phyloP scores from a whole-genome alignment of 2,329 filamentous ascomycete species.

The Aspergillus amoenus region DNA sequence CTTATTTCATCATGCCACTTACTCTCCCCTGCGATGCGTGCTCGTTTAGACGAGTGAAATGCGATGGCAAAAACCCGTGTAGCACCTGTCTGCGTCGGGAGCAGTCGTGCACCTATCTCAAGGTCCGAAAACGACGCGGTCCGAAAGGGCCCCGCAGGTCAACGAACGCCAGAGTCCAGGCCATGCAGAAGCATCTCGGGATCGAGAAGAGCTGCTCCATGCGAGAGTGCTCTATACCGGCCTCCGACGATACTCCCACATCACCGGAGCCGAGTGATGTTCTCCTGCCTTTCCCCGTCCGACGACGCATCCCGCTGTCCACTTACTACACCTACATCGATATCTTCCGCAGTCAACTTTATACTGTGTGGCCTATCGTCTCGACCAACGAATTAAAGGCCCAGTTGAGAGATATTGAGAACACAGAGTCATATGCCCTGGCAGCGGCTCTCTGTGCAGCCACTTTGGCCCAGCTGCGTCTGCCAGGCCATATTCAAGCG shows the following conservation, averaged over 20 bases:
- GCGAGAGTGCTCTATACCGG: not conserved
- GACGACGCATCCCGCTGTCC: slow-evolving; percentile 1
- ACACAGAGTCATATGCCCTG: not conserved
- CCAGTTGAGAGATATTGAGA: not conserved
- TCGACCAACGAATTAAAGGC: slow-evolving; percentile 5
- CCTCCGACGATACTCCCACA: not conserved
- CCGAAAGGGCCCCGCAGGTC: slow-evolving; percentile 7
- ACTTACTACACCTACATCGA: slow-evolving; percentile 13
- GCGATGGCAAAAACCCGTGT: slow-evolving; percentile 10
- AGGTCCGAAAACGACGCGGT: slow-evolving; percentile 11
- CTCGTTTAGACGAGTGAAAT: slow-evolving; percentile 10
- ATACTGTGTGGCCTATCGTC: slow-evolving; percentile 10
- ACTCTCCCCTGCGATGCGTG: slow-evolving; percentile 9
- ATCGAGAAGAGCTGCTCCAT: slow-evolving; percentile 7
- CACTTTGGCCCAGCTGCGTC: slow-evolving; percentile 7
- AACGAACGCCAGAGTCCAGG: slow-evolving; percentile 7
- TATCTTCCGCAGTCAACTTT: slow-evolving; percentile 10
- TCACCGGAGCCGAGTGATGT: not conserved
- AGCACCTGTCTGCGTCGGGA: slow-evolving; percentile 8
- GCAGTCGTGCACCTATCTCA: slow-evolving; percentile 11
- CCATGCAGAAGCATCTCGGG: slow-evolving; percentile 6
- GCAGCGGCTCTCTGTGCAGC: slow-evolving; percentile 10
- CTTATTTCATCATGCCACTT: slow-evolving; percentile 1
- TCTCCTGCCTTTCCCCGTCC: not conserved
- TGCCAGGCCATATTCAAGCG: not conserved